These are phyloP conservation scores for Fraxinus excelsior DNA, from an alignment of 257 asterid genomes.

Conservation along the genomic window DNA sequence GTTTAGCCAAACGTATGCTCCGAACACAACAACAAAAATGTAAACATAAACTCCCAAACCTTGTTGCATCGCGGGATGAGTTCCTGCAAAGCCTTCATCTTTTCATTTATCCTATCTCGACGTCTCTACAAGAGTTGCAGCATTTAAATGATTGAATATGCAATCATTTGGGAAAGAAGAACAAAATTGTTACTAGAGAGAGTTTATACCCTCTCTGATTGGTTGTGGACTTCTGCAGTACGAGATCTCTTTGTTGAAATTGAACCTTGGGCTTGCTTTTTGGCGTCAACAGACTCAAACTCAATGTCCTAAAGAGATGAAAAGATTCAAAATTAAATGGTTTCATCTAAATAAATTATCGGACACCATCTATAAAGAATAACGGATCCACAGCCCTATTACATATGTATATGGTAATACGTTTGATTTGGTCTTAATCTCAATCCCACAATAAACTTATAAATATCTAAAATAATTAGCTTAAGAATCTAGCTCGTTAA, in stretches of 20 bases:
- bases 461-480: no score
- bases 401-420: not conserved
- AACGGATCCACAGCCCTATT: not conserved
- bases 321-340: not conserved
- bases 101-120: constrained; percentile 85
- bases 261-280: constrained; percentile 54
- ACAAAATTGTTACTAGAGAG: not conserved
- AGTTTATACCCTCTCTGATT: constrained; percentile 60
- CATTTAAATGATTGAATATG: not conserved
- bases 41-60: constrained; percentile 36
- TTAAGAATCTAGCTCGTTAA: no score
- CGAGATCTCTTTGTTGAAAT: constrained; percentile 70
- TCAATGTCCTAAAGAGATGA: constrained; percentile 24
- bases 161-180: no score
- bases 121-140: constrained; percentile 59
- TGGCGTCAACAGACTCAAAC: constrained; percentile 49
- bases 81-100: constrained; percentile 77
- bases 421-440: no score
- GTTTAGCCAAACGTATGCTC: not conserved
- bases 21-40: not conserved
- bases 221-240: constrained; percentile 83
- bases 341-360: not conserved
- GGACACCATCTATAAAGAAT: not conserved
- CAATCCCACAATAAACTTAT: no score
- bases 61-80: constrained; percentile 91